phyloP scores from a whole-genome alignment of 352 stramenopile genomes.

The Pythium vanterpoolii region DNA sequence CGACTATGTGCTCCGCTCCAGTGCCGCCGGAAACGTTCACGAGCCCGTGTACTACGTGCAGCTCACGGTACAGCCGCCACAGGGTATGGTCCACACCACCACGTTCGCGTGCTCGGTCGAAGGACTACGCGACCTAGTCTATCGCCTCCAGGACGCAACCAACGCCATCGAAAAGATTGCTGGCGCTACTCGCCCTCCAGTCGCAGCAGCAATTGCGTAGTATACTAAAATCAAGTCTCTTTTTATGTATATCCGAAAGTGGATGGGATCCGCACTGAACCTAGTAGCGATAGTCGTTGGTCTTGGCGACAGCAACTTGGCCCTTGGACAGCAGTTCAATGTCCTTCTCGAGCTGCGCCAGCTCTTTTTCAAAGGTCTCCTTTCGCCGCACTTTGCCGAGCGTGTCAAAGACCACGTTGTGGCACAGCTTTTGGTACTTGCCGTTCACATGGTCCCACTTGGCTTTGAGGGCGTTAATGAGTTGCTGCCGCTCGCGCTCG shows the following conservation, averaged over 20 bases:
- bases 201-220: too few relatives aligned
- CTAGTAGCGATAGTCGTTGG: slow-evolving; percentile 47
- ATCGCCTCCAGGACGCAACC: slow-evolving; percentile 58
- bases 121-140: slow-evolving; percentile 64
- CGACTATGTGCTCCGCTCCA: slow-evolving; percentile 67
- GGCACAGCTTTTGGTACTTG: slow-evolving; percentile 94
- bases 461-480: slow-evolving; percentile 89
- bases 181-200: too few relatives aligned
- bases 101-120: slow-evolving; percentile 69
- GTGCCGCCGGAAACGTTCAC: slow-evolving; percentile 47
- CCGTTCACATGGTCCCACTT: slow-evolving; percentile 94
- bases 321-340: slow-evolving; percentile 86
- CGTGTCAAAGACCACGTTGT: slow-evolving; percentile 92
- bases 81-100: slow-evolving; percentile 32
- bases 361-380: slow-evolving; percentile 89
- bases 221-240: not conserved
- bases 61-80: slow-evolving; percentile 51
- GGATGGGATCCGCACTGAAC: not conserved
- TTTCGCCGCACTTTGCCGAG: slow-evolving; percentile 91
- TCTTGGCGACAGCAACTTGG: slow-evolving; percentile 57
- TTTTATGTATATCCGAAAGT: not conserved
- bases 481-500: slow-evolving; percentile 75
- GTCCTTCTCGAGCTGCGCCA: slow-evolving; percentile 91
- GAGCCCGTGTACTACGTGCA: slow-evolving; percentile 63
- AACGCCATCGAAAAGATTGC: slow-evolving; percentile 63